phyloP scores from a whole-genome alignment of 495 filamentous ascomycete genomes.

The Oidiodendron maius region DNA sequence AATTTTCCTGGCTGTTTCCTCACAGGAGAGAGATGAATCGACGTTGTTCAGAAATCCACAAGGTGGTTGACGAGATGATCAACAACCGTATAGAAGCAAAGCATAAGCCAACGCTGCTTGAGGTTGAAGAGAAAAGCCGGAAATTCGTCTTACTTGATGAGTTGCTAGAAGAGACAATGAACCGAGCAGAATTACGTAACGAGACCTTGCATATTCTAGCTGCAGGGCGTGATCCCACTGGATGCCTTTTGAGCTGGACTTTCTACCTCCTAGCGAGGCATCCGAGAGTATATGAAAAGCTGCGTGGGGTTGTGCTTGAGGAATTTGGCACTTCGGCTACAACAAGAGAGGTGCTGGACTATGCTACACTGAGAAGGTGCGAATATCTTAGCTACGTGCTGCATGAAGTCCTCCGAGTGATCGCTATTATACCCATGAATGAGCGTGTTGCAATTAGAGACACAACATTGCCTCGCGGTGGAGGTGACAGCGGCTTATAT shows the following conservation, averaged over 20 bases:
- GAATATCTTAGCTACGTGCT: constrained; percentile 45
- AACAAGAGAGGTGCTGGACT: constrained; percentile 12
- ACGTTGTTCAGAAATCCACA: constrained; percentile 40
- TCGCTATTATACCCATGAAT: constrained; percentile 47
- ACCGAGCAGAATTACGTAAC: constrained; percentile 5
- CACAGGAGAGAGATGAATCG: constrained; percentile 31
- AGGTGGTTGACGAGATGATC: constrained; percentile 46
- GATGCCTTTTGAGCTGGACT: constrained; percentile 20
- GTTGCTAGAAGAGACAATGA: constrained; percentile 48
- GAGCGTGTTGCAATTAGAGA: constrained; percentile 29
- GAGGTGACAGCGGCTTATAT: constrained; percentile 37
- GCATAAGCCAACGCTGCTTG: constrained; percentile 7
- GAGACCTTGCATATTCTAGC: constrained; percentile 17
- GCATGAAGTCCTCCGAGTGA: constrained; percentile 32
- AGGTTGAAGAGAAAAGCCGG: constrained; percentile 14
- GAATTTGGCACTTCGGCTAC: constrained; percentile 26
- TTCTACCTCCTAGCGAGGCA: constrained; percentile 20
- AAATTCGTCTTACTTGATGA: constrained; percentile 61
- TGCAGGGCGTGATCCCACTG: constrained; percentile 39
- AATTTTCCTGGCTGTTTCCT: constrained; percentile 39
- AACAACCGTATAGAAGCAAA: constrained; percentile 24
- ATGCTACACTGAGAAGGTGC: constrained; percentile 21
- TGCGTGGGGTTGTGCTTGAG: constrained; percentile 2
- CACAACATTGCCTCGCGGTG: constrained; percentile 45
- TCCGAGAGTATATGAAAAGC: constrained; percentile 7